Evolutionary conservation across 2,329 filamentous ascomycete species (phyloP).

Genomic region (Xylaria sp.): DNA sequence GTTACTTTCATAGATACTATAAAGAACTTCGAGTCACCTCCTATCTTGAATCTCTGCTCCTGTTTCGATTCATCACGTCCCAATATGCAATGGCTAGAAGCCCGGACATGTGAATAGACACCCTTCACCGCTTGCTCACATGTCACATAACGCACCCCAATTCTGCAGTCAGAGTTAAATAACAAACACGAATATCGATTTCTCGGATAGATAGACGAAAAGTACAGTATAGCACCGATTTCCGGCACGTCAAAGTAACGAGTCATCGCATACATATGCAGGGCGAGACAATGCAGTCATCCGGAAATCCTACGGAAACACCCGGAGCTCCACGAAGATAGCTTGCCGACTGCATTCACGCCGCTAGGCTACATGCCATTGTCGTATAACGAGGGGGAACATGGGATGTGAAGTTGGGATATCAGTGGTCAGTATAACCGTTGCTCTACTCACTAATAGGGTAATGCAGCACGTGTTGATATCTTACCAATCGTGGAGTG

Average conservation of each 20-base stretch:
- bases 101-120: neutral
- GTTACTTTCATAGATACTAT: conserved; percentile 3
- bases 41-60: neutral
- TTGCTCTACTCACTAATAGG: neutral
- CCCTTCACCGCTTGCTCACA: neutral
- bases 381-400: neutral
- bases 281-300: conserved; percentile 31
- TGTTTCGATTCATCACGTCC: neutral
- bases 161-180: neutral
- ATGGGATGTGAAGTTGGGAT: neutral
- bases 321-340: neutral
- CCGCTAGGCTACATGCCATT: conserved; percentile 6
- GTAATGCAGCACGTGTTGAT: neutral
- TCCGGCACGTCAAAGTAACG: conserved; percentile 1
- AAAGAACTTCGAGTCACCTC: conserved; percentile 6
- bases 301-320: conserved; percentile 39
- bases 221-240: neutral
- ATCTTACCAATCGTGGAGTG: neutral
- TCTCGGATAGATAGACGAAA: neutral
- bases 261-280: neutral
- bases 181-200: neutral
- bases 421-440: neutral
- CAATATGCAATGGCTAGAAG: neutral
- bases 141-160: neutral
- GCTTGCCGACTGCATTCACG: neutral